A percentile compares a stretch with the other conserved stretches of the same genome.
phyloP scores from a whole-genome alignment of 495 filamentous ascomycete genomes.

The Massariosphaeria phaeospora region DNA sequence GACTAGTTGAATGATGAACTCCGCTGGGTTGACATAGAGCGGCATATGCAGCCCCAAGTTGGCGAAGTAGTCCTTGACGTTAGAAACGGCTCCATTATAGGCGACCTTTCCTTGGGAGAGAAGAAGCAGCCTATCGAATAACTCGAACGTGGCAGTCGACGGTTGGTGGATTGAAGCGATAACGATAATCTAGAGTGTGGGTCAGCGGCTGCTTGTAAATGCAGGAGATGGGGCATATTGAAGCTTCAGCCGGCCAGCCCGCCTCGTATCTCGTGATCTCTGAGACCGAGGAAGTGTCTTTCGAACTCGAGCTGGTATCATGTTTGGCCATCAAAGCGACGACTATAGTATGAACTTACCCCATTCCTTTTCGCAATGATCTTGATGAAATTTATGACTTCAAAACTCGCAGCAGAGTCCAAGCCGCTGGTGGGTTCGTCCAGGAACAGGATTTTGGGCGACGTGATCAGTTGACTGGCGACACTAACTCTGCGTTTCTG shows the following conservation, averaged over 20 bases:
- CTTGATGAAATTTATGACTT: conserved; percentile 62
- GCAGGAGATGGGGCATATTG: no score
- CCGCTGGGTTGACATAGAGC: conserved; percentile 66
- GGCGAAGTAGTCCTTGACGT: conserved; percentile 55
- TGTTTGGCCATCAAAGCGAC: not conserved
- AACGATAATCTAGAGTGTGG: conserved; percentile 51
- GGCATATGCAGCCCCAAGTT: conserved; percentile 57
- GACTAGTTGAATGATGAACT: conserved; percentile 68
- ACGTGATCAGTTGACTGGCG: conserved; percentile 72
- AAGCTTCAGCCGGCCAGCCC: no score
- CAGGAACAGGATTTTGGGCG: conserved; percentile 70
- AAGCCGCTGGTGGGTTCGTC: conserved; percentile 80
- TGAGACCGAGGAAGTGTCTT: no score
- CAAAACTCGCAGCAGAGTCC: conserved; percentile 64
- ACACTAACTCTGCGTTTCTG: conserved; percentile 76
- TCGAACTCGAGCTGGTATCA: not conserved
- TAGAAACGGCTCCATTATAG: conserved; percentile 59
- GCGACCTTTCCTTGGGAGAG: conserved; percentile 63
- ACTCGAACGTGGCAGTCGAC: conserved; percentile 65
- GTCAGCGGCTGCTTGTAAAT: no score
- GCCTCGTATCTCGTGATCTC: no score
- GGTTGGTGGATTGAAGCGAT: conserved; percentile 81
- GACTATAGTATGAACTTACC: conserved; percentile 39
- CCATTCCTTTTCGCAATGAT: conserved; percentile 62
- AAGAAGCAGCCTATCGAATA: conserved; percentile 74